These are phyloP conservation scores for Lentinula novae-zelandiae DNA, from an alignment of 1,284 basidiomycete genomes.

Conservation along the genomic window DNA sequence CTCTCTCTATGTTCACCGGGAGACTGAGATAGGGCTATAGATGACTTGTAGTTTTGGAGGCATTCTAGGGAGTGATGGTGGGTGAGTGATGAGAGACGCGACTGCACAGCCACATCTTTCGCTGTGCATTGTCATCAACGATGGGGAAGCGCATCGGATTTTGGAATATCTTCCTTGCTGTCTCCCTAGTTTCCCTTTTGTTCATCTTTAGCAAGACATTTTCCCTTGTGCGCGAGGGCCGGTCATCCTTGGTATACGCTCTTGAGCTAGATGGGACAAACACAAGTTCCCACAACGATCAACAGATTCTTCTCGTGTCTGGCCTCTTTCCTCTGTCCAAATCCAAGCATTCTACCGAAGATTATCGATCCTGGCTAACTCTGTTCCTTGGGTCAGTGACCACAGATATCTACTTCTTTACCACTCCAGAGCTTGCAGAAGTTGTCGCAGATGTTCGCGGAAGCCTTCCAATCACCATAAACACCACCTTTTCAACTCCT, in stretches of 20 bases:
- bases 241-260: background rate
- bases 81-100: background rate
- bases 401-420: conserved; percentile 51
- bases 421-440: conserved; percentile 35
- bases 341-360: conserved; percentile 43
- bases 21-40: too few relatives aligned
- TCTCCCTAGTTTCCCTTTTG: background rate
- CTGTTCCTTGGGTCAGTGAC: conserved; percentile 38
- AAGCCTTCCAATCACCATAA: conserved; percentile 34
- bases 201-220: background rate
- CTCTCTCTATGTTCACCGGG: too few relatives aligned
- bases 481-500: conserved; percentile 41
- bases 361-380: conserved; percentile 40
- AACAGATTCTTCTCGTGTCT: conserved; percentile 43
- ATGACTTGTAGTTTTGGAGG: too few relatives aligned
- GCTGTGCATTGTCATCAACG: background rate
- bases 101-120: background rate
- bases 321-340: conserved; percentile 47
- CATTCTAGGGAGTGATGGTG: too few relatives aligned
- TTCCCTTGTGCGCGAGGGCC: background rate
- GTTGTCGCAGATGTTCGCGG: conserved; percentile 29
- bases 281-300: background rate
- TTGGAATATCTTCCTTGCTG: background rate
- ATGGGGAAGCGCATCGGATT: background rate
- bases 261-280: background rate